Evolutionary conservation across 2,329 filamentous ascomycete species (phyloP), one percentile per base, ranked within the genome.

Genomic region (Alternaria novae-zelandiae): DNA sequence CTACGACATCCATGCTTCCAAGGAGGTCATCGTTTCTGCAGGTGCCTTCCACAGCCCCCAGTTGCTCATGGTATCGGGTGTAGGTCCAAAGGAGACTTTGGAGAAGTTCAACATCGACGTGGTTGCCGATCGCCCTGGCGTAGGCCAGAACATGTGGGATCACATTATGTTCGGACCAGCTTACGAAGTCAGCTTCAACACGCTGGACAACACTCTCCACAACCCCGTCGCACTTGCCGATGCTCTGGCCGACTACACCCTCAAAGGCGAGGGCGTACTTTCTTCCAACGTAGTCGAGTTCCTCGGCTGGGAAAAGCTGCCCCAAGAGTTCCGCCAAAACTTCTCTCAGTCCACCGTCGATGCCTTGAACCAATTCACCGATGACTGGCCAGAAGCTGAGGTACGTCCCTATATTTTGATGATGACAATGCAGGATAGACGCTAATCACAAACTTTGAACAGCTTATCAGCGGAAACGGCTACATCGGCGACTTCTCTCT

Each of bases 1-100:
- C n/a, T 55, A 55, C 12, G 36, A 55, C 32, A 54, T 82, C 61
- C 78, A 80, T 44, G 81, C 78, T 20, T 21, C 23, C 23, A 46
- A 46, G 25, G 54, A 55, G 28, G 53, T 46, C 7, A 46, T 55
- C 20, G 36, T 55, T 9, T 46, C 53, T 2, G 53, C 53, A 28
- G 53, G 53, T 2, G 53, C 41, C 3, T 55, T 46, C 20, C 53
- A 55, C 5, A 45, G 36, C 0, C 82, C 81, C 0, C 81, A 83
- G 54, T 59, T 77, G 0, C 71, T 73, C 71, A 78, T 80, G 71
- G 66, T 81, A 1, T 80, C 76, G 5, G 79, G 79, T 11, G 71
- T 81, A 26, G 79, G 80, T 7, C 71, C 69, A 5, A 47, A 32
- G 6, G 59, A 57, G 6, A 66, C 54, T 1, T 62, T 76, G 6